These are phyloP conservation scores for Yamadazyma epiphylla DNA, from an alignment of 1,139 yeast species.

Conservation along the genomic window DNA sequence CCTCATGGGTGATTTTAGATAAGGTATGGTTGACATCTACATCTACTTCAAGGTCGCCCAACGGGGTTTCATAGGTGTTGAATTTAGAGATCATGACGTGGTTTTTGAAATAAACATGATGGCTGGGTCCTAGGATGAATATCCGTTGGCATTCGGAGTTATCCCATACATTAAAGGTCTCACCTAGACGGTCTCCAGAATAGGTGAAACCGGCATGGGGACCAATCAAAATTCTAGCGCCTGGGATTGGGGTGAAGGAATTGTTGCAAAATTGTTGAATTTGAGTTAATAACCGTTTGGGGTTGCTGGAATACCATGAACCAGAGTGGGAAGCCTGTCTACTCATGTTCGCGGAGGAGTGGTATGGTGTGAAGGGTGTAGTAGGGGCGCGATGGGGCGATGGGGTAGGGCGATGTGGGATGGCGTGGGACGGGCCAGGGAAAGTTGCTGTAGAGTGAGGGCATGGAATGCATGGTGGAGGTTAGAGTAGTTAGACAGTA, in stretches of 20 bases:
- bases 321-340: conserved; percentile 9
- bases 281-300: conserved; percentile 42
- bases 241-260: conserved; percentile 26
- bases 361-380: too few species aligned
- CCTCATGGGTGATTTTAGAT: conserved; percentile 1
- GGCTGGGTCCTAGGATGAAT: conserved; percentile 89
- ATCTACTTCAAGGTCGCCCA: conserved; percentile 74
- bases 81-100: conserved; percentile 56
- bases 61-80: conserved; percentile 68
- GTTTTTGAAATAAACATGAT: conserved; percentile 74
- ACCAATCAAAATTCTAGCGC: conserved; percentile 60
- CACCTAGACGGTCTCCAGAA: conserved; percentile 75
- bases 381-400: too few species aligned
- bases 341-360: conserved; percentile 3
- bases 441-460: too few species aligned
- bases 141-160: conserved; percentile 53
- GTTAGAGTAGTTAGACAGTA: too few species aligned
- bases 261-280: conserved; percentile 13
- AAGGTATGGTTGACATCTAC: conserved; percentile 4
- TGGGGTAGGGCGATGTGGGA: too few species aligned
- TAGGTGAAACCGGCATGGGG: conserved; percentile 92
- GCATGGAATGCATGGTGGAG: too few species aligned
- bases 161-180: conserved; percentile 74
- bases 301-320: conserved; percentile 64
- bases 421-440: too few species aligned